phyloP scores from a whole-genome alignment of 2,329 filamentous ascomycete genomes.

The Claviceps sorghi region DNA sequence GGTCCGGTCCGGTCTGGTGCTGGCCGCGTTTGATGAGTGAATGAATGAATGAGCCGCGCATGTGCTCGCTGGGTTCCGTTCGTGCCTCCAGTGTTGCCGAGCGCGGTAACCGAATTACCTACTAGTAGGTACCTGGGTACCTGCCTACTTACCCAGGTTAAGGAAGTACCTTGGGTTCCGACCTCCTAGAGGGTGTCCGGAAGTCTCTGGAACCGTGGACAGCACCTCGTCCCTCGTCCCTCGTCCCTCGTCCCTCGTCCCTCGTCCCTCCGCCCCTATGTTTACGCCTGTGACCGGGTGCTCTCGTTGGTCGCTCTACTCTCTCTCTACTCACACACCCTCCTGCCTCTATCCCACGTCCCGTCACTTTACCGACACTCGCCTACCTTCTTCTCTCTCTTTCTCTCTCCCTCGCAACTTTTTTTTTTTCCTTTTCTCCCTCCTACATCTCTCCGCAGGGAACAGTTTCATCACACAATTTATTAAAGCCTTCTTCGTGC shows the following conservation, averaged over 20 bases:
- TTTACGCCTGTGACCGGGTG: slow-evolving; percentile 4
- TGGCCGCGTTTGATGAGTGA: background rate
- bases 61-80: background rate
- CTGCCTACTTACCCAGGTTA: too few species aligned
- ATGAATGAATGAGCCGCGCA: background rate
- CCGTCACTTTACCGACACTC: slow-evolving; percentile 9
- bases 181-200: too few species aligned
- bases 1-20: background rate
- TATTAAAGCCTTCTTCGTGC: slow-evolving; percentile 1
- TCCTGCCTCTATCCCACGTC: slow-evolving; percentile 9
- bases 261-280: slow-evolving; percentile 1
- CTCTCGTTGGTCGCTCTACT: slow-evolving; percentile 5
- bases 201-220: background rate
- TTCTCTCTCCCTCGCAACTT: slow-evolving; percentile 12
- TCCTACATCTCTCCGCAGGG: slow-evolving; percentile 7
- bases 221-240: background rate
- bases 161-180: too few species aligned
- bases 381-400: slow-evolving; percentile 7
- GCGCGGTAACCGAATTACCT: background rate
- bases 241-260: background rate
- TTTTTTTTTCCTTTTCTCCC: slow-evolving; percentile 10
- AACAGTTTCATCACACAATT: slow-evolving; percentile 2
- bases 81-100: background rate
- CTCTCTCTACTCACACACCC: slow-evolving; percentile 9
- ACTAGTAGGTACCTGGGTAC: too few species aligned